Percentiles rank a stretch among this genome's conserved stretches.
Conservation (phyloP, 495 filamentous ascomycete genomes). For the Penicillium subrubescens region DNA sequence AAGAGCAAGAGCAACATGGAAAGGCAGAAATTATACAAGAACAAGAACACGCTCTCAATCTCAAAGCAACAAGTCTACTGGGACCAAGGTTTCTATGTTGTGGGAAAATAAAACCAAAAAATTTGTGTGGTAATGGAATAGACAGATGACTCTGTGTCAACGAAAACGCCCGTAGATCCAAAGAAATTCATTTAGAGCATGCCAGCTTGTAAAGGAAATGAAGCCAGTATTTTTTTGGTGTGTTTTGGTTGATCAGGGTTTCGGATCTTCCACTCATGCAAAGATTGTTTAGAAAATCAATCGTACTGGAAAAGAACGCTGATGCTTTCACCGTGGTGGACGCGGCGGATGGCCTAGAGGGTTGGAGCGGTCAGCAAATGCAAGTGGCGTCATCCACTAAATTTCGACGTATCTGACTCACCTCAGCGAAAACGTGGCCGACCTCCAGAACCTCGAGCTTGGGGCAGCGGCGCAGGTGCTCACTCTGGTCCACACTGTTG, state of each 20-base stretch:
- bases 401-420: constrained; percentile 33
- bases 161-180: constrained; percentile 19
- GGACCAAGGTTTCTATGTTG: constrained; percentile 25
- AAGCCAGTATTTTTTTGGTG: constrained; percentile 10
- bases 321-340: constrained; percentile 98
- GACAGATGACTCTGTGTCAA: constrained; percentile 22
- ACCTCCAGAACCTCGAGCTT: constrained; percentile 95
- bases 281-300: constrained; percentile 27
- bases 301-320: constrained; percentile 95
- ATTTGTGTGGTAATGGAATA: constrained; percentile 4
- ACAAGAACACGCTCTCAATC: constrained; percentile 14
- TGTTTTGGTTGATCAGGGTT: neutral
- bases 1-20: constrained; percentile 9
- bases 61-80: constrained; percentile 23
- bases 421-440: constrained; percentile 90
- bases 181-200: constrained; percentile 26
- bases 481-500: constrained; percentile 89
- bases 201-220: constrained; percentile 4
- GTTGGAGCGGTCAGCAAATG: constrained; percentile 21
- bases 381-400: constrained; percentile 3
- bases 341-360: constrained; percentile 82
- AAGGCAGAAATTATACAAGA: constrained; percentile 15
- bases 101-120: constrained; percentile 4
- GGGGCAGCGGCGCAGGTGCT: constrained; percentile 69
- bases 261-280: neutral